Conservation (phyloP, 805 yeast genomes). For the Barnettozyma salicaria region DNA sequence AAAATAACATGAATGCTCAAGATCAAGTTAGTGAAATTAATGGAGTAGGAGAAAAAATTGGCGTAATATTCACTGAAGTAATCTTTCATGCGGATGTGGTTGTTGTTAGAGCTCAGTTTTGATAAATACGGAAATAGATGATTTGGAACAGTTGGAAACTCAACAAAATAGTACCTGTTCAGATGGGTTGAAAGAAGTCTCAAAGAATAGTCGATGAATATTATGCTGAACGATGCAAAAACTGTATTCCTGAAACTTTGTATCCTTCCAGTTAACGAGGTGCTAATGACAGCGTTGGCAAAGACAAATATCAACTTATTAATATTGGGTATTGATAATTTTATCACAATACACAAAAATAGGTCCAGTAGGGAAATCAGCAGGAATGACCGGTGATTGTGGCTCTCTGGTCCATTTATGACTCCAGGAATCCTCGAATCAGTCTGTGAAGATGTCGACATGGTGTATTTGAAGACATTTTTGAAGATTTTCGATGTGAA, state of each 20-base stretch:
- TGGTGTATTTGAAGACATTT: slow-evolving; percentile 5
- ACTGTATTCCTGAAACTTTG: slow-evolving; percentile 10
- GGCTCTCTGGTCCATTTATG: no score
- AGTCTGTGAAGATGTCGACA: no score
- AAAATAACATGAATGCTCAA: slow-evolving; percentile 23
- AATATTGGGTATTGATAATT: slow-evolving; percentile 20
- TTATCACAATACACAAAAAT: slow-evolving; percentile 14
- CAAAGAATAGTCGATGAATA: slow-evolving; percentile 14
- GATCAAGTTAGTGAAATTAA: slow-evolving; percentile 17
- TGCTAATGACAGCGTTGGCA: slow-evolving; percentile 22
- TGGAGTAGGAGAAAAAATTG: slow-evolving; percentile 1
- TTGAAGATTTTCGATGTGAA: slow-evolving; percentile 15
- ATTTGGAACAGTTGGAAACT: neutral
- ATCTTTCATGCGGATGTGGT: slow-evolving; percentile 1
- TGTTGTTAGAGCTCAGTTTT: slow-evolving; percentile 6
- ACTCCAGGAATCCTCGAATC: no score
- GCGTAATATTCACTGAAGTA: slow-evolving; percentile 5
- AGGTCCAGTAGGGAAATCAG: slow-evolving; percentile 20
- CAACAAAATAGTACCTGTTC: neutral
- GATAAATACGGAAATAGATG: slow-evolving; percentile 22
- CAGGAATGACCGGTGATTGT: slow-evolving; percentile 11
- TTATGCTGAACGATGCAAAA: slow-evolving; percentile 10
- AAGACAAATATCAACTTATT: slow-evolving; percentile 20
- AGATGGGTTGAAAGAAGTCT: slow-evolving; percentile 5
- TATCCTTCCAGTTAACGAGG: slow-evolving; percentile 18